Evolutionary conservation across 352 stramenopile genomes (phyloP).

Genomic region (Pilasporangium apinafurcum): DNA sequence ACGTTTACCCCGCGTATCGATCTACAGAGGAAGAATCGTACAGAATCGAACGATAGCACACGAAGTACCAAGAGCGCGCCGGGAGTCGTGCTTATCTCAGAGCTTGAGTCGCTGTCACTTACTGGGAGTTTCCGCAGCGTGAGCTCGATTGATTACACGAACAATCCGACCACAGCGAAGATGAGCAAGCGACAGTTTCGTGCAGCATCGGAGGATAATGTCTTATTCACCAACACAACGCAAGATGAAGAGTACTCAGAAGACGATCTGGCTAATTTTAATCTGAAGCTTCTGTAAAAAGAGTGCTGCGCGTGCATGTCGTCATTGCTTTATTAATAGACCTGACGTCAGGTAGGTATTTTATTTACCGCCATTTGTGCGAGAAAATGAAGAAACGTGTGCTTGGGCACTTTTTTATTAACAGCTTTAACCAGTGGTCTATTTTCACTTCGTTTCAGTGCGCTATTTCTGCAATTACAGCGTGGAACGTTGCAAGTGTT

Average conservation of each 20-base stretch:
- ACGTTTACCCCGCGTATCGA: constrained; percentile 8
- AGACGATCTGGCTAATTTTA: constrained; percentile 76
- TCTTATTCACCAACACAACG: constrained; percentile 14
- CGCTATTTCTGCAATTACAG: background rate
- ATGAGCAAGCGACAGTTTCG: constrained; percentile 32
- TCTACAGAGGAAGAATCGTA: constrained; percentile 24
- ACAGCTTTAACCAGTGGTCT: background rate
- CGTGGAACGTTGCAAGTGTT: too few relatives aligned
- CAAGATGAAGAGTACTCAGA: constrained; percentile 33
- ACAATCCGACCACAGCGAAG: constrained; percentile 10
- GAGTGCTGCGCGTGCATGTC: too few relatives aligned
- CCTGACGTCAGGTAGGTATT: too few relatives aligned
- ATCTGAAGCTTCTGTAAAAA: constrained; percentile 38
- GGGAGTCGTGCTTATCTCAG: constrained; percentile 59
- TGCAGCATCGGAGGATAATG: constrained; percentile 49
- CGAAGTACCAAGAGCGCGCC: constrained; percentile 22
- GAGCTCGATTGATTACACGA: constrained; percentile 5
- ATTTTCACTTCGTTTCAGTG: background rate
- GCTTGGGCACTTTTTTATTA: background rate
- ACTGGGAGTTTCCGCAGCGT: constrained; percentile 44
- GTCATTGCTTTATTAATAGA: too few relatives aligned
- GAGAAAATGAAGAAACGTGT: background rate
- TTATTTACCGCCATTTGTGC: too few relatives aligned
- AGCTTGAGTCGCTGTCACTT: constrained; percentile 56
- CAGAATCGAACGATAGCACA: constrained; percentile 34